Percentiles rank a stretch among this genome's conserved stretches.
These are phyloP conservation scores for Mycena leptocephala DNA, from an alignment of 768 basidiomycete species.

Conservation along the genomic window DNA sequence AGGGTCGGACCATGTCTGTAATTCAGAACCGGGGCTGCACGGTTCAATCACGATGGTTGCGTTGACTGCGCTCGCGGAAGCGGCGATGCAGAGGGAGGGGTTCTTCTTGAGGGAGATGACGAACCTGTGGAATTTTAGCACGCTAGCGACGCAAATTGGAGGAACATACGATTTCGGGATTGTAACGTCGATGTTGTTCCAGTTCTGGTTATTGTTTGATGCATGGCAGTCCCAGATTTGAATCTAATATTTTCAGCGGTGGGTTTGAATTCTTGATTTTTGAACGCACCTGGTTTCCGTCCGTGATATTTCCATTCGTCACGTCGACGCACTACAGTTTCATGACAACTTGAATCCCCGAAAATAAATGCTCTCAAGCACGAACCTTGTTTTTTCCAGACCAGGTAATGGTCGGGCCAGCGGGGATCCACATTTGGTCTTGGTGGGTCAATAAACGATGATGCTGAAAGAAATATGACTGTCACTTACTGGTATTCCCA, in stretches of 20 bases:
- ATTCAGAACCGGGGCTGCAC: too few relatives aligned
- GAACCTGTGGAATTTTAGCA: too few relatives aligned
- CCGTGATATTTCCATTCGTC: constrained; percentile 17
- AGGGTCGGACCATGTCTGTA: too few relatives aligned
- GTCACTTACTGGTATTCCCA: constrained; percentile 25
- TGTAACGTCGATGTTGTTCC: background rate
- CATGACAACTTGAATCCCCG: background rate
- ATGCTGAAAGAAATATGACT: background rate
- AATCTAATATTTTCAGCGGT: background rate
- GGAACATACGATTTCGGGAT: constrained; percentile 18
- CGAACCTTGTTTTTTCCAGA: constrained; percentile 24
- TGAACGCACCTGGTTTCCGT: constrained; percentile 11
- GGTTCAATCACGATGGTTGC: too few relatives aligned
- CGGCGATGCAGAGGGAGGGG: too few relatives aligned
- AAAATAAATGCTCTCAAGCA: background rate
- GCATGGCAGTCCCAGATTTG: constrained; percentile 33
- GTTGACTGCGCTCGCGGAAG: too few relatives aligned
- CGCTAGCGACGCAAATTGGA: too few relatives aligned
- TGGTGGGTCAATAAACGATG: background rate
- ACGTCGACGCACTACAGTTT: constrained; percentile 27
- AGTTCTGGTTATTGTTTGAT: constrained; percentile 24
- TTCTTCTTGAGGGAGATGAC: too few relatives aligned
- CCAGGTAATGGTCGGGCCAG: constrained; percentile 21
- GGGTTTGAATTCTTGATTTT: background rate
- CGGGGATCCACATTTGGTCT: constrained; percentile 32